Evolutionary conservation across 2,329 filamentous ascomycete species (phyloP), one percentile per base, ranked within the genome.

Genomic region (Ceratocystis ficicola): DNA sequence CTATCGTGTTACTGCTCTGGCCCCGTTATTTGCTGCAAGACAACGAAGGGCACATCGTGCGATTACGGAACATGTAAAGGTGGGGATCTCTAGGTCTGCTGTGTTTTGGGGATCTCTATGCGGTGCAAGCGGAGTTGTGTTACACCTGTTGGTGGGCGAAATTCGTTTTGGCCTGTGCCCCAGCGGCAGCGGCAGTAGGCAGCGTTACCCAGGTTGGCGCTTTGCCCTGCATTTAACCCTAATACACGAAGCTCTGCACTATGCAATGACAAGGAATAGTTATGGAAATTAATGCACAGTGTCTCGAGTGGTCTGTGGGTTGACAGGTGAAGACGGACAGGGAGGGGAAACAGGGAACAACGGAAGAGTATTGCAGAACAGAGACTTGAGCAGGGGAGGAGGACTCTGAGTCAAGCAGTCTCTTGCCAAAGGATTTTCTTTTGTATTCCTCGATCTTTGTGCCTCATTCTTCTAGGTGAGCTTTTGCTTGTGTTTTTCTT

Each of bases 21-120:
- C 7, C 28, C 25, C 17, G 65, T 64, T 41, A 66, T 66, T 57
- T 66, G 65, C 55, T 66, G 65, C 62, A 62, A 66, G 17, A 66
- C 65, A 20, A 66, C 65, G 8, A 66, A 66, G 61, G 61, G 65
- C 17, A 46, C 36, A 50, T 36, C 44, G 20, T 66, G 65, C 57
- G 62, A 52, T 12, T 66, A 66, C 20, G 65, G 65, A 30, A 50
- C 57, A 10, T 66, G 65, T 30, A 52, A 61, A 41, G n/a, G 17
- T 52, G 20, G 36, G 17, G 36, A 25, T 30, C 17, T 30, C 17
- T 66, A 36, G 17, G 30, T 20, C n/a, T 28, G 7, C 12, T 59
- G 52, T 60, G 20, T n/a, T 12, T 44, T 32, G 32, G 2, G 3
- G 30, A 2, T 3, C 32, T n/a, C 20, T 52, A 15, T 25, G 48